Evolutionary conservation across 495 filamentous ascomycete genomes (phyloP).

Genomic region (Astrothelium macrocarpum): DNA sequence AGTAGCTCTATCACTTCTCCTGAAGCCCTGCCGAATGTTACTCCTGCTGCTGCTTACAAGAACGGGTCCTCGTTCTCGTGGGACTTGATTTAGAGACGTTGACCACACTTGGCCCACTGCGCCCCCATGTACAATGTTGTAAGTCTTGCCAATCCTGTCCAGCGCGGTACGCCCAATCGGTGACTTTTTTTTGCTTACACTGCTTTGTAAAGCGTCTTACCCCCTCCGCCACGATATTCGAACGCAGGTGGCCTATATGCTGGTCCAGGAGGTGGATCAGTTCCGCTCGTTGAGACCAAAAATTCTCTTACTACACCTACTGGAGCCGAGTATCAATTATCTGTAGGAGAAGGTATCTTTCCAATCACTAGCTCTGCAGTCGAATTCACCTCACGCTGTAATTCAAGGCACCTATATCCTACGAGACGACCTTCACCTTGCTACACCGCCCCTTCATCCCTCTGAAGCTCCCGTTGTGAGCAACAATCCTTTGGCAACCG

Average conservation of each 20-base stretch:
- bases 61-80: neutral
- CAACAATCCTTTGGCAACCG: constrained; percentile 81
- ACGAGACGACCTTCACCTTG: constrained; percentile 80
- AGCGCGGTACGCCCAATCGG: neutral
- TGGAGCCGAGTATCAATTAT: constrained; percentile 69
- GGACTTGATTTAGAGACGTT: neutral
- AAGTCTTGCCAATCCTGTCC: neutral
- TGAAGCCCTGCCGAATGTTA: neutral
- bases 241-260: constrained; percentile 46
- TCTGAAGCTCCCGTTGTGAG: constrained; percentile 79
- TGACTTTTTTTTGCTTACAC: neutral
- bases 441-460: constrained; percentile 89
- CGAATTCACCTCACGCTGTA: constrained; percentile 10
- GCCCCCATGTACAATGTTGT: neutral
- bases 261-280: constrained; percentile 47
- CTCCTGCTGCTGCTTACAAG: neutral
- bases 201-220: constrained; percentile 52
- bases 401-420: constrained; percentile 73
- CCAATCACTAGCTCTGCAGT: constrained; percentile 6
- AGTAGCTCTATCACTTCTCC: neutral
- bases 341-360: constrained; percentile 77
- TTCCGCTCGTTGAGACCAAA: constrained; percentile 71
- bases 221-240: constrained; percentile 70
- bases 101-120: neutral
- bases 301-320: constrained; percentile 73